Evolutionary conservation across 352 stramenopile genomes (phyloP).

Genomic region (Globisporangium nunn): DNA sequence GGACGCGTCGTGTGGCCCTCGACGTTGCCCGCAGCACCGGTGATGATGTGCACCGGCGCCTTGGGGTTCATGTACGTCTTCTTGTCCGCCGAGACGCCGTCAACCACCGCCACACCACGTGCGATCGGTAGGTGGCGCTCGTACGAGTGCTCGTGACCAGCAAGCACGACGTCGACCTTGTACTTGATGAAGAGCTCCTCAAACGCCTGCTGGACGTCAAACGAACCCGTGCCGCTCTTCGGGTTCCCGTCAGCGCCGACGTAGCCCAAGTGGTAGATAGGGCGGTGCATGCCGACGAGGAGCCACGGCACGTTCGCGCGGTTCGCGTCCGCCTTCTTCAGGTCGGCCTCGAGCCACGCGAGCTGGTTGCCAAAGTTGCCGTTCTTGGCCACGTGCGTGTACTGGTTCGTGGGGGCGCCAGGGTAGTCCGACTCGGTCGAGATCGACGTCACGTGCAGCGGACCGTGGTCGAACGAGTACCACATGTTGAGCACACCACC

Average conservation of each 20-base stretch:
- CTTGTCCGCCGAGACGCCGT: slow-evolving; percentile 39
- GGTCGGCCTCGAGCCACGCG: slow-evolving; percentile 38
- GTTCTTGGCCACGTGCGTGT: slow-evolving; percentile 23
- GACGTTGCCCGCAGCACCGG: slow-evolving; percentile 48
- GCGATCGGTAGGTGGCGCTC: slow-evolving; percentile 63
- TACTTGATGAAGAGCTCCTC: slow-evolving; percentile 83
- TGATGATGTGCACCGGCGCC: slow-evolving; percentile 63
- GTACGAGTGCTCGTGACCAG: slow-evolving; percentile 84
- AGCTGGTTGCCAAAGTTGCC: slow-evolving; percentile 47
- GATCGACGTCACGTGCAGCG: slow-evolving; percentile 81
- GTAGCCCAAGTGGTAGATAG: slow-evolving; percentile 24
- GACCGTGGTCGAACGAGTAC: slow-evolving; percentile 84
- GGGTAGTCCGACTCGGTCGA: slow-evolving; percentile 71
- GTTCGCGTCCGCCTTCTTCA: slow-evolving; percentile 38
- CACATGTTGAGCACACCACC: slow-evolving; percentile 71
- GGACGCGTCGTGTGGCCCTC: slow-evolving; percentile 29
- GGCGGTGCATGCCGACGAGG: slow-evolving; percentile 44
- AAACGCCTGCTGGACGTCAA: slow-evolving; percentile 50
- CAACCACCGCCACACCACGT: slow-evolving; percentile 27
- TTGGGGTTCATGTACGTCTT: slow-evolving; percentile 51
- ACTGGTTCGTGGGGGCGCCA: slow-evolving; percentile 31
- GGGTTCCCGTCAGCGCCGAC: slow-evolving; percentile 8
- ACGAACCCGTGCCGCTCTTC: neutral
- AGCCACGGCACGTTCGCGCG: slow-evolving; percentile 40
- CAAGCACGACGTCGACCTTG: slow-evolving; percentile 80